Base-by-base conservation (phyloP, 2,329 filamentous ascomycete species). In the Penicillium fuscoglaucum region DNA sequence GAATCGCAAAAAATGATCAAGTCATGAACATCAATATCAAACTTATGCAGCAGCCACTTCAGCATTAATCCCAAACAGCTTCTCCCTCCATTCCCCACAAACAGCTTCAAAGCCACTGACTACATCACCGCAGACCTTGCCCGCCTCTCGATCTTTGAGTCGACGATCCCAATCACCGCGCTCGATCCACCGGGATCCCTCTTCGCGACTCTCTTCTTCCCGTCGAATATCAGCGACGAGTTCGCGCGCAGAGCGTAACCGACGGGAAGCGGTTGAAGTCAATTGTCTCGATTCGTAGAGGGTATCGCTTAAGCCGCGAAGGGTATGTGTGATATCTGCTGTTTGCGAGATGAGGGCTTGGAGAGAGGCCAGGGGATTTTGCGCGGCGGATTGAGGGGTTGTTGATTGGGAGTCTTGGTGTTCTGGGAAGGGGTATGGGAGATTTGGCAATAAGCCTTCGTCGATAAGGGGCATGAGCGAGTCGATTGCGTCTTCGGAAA, bases 221-320 rank as follows among this genome's bases (percentile, higher is more conserved):
- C 86, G 85, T 63, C 88, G 85, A 80, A 97, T 88, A 68, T 97
- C 93, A 2, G 87, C 85, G 1, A 98, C 88, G 60, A 96, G 85
- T 72, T 96, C 93, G 67, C 89, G 90, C 7, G 91, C 92, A 37
- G 87, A 90, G 66, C 89, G 88, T 52, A 99, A 79, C 45, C 91
- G 85, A 55, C 95, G 83, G 2, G 89, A 87, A 1, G 93, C 95
- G 10, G 89, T 89, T 3, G 87, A 89, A 0, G 91, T 95, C 1
- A 90, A 90, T 75, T 98, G 93, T 13, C 91, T 87, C 33, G 90
- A 92, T 88, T 98, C 96, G 75, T 98, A 93, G 35, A 99, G 82
- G 4, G 91, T 93, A 73, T 99, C 95, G 7, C 90, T 91, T 5
- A 99, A 82, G 65, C 91, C 89, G 66, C 91, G 91, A 47, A 99